Evolutionary conservation across 768 basidiomycete genomes (phyloP).

Genomic region (Leccinum aurantiacum): DNA sequence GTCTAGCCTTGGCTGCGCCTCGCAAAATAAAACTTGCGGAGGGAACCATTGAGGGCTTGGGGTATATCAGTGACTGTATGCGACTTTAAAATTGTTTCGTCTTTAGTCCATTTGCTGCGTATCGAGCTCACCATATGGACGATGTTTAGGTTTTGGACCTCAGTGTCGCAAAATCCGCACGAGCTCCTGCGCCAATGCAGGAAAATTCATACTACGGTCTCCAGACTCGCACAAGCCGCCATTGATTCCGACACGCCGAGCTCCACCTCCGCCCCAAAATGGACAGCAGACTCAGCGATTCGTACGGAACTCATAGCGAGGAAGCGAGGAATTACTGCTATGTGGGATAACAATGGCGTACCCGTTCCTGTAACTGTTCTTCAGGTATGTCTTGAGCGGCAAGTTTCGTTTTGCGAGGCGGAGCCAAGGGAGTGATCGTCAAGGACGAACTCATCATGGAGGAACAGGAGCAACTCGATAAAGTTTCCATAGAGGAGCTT

Average conservation of each 20-base stretch:
- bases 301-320: slow-evolving; percentile 91
- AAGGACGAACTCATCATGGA: slow-evolving; percentile 79
- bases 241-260: slow-evolving; percentile 18
- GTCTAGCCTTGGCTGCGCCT: slow-evolving; percentile 59
- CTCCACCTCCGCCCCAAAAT: slow-evolving; percentile 48
- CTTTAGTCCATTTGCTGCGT: neutral
- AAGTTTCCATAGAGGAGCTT: slow-evolving; percentile 77
- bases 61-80: slow-evolving; percentile 79
- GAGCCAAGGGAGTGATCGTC: slow-evolving; percentile 73
- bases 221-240: slow-evolving; percentile 30
- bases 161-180: slow-evolving; percentile 38
- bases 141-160: slow-evolving; percentile 56
- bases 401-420: slow-evolving; percentile 79
- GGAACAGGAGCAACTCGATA: slow-evolving; percentile 76
- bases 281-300: slow-evolving; percentile 74
- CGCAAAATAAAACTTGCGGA: slow-evolving; percentile 81
- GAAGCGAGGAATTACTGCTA: slow-evolving; percentile 92
- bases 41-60: slow-evolving; percentile 56
- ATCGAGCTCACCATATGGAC: slow-evolving; percentile 26
- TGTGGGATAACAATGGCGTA: slow-evolving; percentile 90
- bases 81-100: slow-evolving; percentile 12
- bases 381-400: slow-evolving; percentile 62
- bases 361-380: slow-evolving; percentile 91
- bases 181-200: slow-evolving; percentile 37
- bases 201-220: slow-evolving; percentile 44